These are phyloP conservation scores for Herpetomonas samuelpessoai DNA, from an alignment of 208 protist species.

Conservation along the genomic window DNA sequence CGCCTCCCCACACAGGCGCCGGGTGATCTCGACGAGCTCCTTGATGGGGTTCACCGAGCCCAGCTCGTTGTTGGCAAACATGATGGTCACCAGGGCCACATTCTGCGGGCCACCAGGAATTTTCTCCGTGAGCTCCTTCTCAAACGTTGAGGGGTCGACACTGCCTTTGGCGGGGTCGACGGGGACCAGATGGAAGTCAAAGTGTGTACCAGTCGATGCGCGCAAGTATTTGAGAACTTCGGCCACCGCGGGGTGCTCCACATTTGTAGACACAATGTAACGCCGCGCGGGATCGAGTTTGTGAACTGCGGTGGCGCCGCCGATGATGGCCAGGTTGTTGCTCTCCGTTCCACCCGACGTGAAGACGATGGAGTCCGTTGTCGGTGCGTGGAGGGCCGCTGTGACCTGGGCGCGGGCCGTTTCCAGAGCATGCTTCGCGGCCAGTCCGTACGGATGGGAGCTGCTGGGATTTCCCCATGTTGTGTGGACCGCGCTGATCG, in stretches of 20 bases:
- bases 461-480: conserved; percentile 92
- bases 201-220: conserved; percentile 5
- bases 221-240: conserved; percentile 70
- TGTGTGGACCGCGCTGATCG: conserved; percentile 45
- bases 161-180: conserved; percentile 40
- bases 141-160: conserved; percentile 31
- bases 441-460: conserved; percentile 78
- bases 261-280: conserved; percentile 68
- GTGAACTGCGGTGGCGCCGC: conserved; percentile 37
- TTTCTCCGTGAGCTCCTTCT: conserved; percentile 17
- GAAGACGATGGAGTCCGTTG: conserved; percentile 82
- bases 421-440: conserved; percentile 83
- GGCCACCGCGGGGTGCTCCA: conserved; percentile 88
- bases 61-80: conserved; percentile 97
- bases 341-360: conserved; percentile 93
- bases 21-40: conserved; percentile 65
- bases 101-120: conserved; percentile 37
- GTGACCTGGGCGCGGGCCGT: conserved; percentile 55
- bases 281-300: conserved; percentile 19
- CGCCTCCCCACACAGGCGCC: conserved; percentile 53
- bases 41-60: conserved; percentile 90
- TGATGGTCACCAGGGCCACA: conserved; percentile 88
- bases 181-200: conserved; percentile 27
- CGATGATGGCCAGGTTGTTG: conserved; percentile 93
- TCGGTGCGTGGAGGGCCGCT: conserved; percentile 37